Base-by-base conservation (phyloP, 768 basidiomycete genomes). In the Cyclocybe aegerita region DNA sequence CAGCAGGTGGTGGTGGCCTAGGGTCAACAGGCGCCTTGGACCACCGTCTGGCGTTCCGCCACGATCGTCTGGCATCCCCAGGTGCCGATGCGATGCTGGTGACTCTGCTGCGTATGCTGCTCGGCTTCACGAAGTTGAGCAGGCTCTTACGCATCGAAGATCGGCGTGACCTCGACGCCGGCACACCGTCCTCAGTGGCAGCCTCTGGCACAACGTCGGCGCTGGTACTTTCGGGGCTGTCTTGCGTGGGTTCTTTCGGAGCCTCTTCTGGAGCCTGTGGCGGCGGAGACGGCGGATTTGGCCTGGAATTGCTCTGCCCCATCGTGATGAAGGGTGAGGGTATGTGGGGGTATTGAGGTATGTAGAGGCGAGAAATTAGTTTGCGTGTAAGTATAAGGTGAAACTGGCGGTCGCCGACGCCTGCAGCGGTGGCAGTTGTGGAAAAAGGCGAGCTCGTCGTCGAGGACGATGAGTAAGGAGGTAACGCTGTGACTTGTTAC, bases 41-140 rank as follows among this genome's bases (percentile, higher is more conserved):
- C 58, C 67, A 70, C 35, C 72, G 65, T 43, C 59, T 65, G 7
- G 64, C 60, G 43, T 57, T 54, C 23, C 63, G 58, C 66, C 64
- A 63, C 40, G 59, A 56, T 41, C 60, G 47, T 36, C 53, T 45
- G 7, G 44, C 35, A 40, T 64, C 60, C 29, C 48, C 48, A 7
- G 54, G 47, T 12, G 31, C 48, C 12, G 57, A 50, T 9, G 53
- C 29, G 32, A 31, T 38, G 32, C 56, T 53, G 37, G 33, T 55
- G 12, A 59, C 33, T 7, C 61, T 57, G 30, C 52, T 59, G 11
- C 63, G 58, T 30, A 57, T 55, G 23, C 42, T 59, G 29, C 52
- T 57, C 3, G 63, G 59, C 35, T 57, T 64, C 34, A 64, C 56
- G 11, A 59, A 39, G 52, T 62, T 62, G 49, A 64, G 56, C 36